Base-by-base conservation (phyloP, 2,329 filamentous ascomycete genomes). In the Calycina herbarum region DNA sequence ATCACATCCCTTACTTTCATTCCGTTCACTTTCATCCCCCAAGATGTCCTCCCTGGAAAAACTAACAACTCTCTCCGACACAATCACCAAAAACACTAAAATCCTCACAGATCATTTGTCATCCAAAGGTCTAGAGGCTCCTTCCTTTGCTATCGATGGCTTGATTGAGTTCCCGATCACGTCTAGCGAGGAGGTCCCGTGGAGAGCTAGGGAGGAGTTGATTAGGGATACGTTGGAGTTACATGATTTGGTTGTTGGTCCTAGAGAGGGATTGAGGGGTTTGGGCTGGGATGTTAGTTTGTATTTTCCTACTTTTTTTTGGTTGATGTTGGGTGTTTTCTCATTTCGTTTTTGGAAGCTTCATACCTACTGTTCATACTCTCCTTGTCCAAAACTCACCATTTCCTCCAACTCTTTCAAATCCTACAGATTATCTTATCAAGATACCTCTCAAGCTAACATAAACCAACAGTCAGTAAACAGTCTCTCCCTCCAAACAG, bases 401-500 rank as follows among this genome's bases (percentile, higher is more conserved):
- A 17, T 13, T 10, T 48, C 17, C 20, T 20, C 6, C 5, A 45
- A 20, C 20, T 20, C 20, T 20, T 20, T 20, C 20, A 20, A 20
- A 20, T 20, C 20, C 20, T 20, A 20, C 20, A 20, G 20, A 20
- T 20, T 20, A 20, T 20, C 20, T 20, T 20, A 20, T 20, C 20
- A 20, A 20, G 20, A 20, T 20, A 20, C 20, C 20, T 1, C 20
- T 20, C 20, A 20, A 20, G 20, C 20, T 20, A 20, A 20, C 20
- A 20, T 20, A 20, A 20, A 20, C 20, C 13, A 40, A 45, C 15
- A 61, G 59, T 17, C 38, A n/a, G 42, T 33, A 6, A 51, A 61
- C 42, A 61, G 31, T 51, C 59, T 61, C 15, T 62, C 45, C 7
- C 60, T 67, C 8, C 66, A 68, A 27, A 59, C 63, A 5, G 38